phyloP scores from a whole-genome alignment of 345 rosid species.

The Brassica rapa region DNA sequence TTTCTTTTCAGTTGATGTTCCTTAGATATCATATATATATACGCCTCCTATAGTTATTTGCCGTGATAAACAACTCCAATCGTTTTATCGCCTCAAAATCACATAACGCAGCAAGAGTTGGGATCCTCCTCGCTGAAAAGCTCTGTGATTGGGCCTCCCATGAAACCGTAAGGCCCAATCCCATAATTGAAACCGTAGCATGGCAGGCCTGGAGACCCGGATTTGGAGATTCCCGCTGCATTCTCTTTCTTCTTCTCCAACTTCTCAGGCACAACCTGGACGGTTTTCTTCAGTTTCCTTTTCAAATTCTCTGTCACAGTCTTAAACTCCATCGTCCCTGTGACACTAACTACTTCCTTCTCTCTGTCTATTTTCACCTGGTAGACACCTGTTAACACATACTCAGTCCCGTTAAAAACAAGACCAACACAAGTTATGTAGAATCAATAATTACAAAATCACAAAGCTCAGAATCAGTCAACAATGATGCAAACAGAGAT shows the following conservation, averaged over 20 bases:
- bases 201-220: slow-evolving; percentile 21
- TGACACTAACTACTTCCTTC: slow-evolving; percentile 69
- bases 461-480: not conserved
- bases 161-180: slow-evolving; percentile 25
- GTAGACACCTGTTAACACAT: slow-evolving; percentile 54
- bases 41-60: not conserved
- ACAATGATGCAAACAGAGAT: not conserved
- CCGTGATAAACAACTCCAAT: not conserved
- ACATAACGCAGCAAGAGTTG: slow-evolving; percentile 24
- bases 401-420: not conserved
- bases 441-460: not conserved
- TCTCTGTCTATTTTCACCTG: slow-evolving; percentile 48
- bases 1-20: not conserved
- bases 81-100: slow-evolving; percentile 14
- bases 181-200: not conserved
- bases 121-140: slow-evolving; percentile 30
- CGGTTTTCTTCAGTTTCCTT: slow-evolving; percentile 60
- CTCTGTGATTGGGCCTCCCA: slow-evolving; percentile 22
- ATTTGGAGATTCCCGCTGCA: slow-evolving; percentile 23
- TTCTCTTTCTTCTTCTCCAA: slow-evolving; percentile 48
- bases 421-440: not conserved
- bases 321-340: slow-evolving; percentile 71
- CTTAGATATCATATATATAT: slow-evolving; percentile 17
- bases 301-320: slow-evolving; percentile 49
- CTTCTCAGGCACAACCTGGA: slow-evolving; percentile 64